These are phyloP conservation scores for Aspergillus sp. DNA, from an alignment of 2,329 filamentous ascomycete genomes.

Conservation along the genomic window DNA sequence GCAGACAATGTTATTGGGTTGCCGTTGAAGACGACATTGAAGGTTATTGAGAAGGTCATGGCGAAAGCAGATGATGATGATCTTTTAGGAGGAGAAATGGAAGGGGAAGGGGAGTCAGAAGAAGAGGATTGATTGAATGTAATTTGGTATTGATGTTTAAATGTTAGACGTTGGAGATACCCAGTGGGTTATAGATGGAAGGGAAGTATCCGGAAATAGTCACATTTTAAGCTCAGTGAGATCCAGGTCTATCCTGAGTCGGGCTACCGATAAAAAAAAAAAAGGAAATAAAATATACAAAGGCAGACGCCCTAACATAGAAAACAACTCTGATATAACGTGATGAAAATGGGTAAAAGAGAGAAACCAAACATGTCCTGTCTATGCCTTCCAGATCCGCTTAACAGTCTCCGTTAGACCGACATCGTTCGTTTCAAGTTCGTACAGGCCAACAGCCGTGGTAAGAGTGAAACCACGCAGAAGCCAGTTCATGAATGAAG, in stretches of 20 bases:
- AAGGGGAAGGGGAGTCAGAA: conserved; percentile 33
- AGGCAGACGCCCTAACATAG: conserved; percentile 33
- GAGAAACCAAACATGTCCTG: conserved; percentile 27
- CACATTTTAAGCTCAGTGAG: conserved; percentile 22
- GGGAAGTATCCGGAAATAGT: background rate
- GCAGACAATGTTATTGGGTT: conserved; percentile 94
- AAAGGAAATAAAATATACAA: conserved; percentile 34
- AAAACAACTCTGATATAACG: conserved; percentile 21
- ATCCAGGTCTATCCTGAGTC: conserved; percentile 16
- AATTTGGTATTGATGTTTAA: background rate
- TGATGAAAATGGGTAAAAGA: conserved; percentile 25
- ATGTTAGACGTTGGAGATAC: conserved; percentile 13
- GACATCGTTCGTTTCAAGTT: conserved; percentile 98
- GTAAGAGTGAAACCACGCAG: conserved; percentile 76
- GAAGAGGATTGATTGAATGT: conserved; percentile 18
- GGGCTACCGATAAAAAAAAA: conserved; percentile 23
- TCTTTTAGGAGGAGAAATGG: conserved; percentile 34
- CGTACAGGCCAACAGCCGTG: conserved; percentile 87
- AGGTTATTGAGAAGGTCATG: conserved; percentile 85
- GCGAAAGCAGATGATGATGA: conserved; percentile 69
- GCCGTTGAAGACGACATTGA: conserved; percentile 74
- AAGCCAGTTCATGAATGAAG: conserved; percentile 70
- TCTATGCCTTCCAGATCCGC: conserved; percentile 78
- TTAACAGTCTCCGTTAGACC: conserved; percentile 87
- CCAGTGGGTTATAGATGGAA: background rate